A percentile compares a stretch with the other conserved stretches of the same genome.
Conservation (phyloP, 768 basidiomycete genomes). For the Hemileccinum rubropunctum region DNA sequence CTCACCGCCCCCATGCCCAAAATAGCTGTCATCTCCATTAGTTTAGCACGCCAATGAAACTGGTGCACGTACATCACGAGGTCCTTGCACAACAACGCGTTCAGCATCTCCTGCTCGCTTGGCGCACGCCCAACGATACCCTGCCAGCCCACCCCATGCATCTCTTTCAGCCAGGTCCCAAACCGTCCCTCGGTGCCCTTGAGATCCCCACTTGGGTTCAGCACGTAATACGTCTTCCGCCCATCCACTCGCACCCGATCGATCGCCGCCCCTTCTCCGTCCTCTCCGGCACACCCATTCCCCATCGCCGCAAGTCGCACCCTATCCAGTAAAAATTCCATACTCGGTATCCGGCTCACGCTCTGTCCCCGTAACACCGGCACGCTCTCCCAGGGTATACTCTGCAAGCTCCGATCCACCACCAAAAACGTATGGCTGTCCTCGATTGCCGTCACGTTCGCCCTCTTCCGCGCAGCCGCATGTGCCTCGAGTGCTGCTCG, state of each 20-base stretch:
- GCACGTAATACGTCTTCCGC: conserved; percentile 71
- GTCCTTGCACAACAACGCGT: conserved; percentile 71
- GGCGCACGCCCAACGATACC: conserved; percentile 75
- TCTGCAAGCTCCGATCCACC: conserved; percentile 85
- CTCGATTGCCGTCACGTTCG: conserved; percentile 22
- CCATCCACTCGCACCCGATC: conserved; percentile 62
- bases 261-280: conserved; percentile 17
- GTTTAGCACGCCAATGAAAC: neutral
- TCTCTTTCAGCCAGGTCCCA: conserved; percentile 68
- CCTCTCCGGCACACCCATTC: conserved; percentile 19
- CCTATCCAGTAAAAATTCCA: conserved; percentile 86
- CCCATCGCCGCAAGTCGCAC: conserved; percentile 56
- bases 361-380: conserved; percentile 81
- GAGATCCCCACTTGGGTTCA: conserved; percentile 94
- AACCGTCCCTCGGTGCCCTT: conserved; percentile 81
- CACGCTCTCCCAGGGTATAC: conserved; percentile 94
- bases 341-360: conserved; percentile 88
- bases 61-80: conserved; percentile 76
- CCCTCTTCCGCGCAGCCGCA: conserved; percentile 36
- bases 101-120: conserved; percentile 78
- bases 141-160: conserved; percentile 77
- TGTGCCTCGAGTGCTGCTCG: conserved; percentile 75
- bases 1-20: conserved; percentile 95
- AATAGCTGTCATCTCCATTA: conserved; percentile 59
- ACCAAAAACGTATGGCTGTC: conserved; percentile 85